These are phyloP conservation scores for Rhodotorula glutinis DNA, from an alignment of 1,284 basidiomycete species.

Conservation along the genomic window DNA sequence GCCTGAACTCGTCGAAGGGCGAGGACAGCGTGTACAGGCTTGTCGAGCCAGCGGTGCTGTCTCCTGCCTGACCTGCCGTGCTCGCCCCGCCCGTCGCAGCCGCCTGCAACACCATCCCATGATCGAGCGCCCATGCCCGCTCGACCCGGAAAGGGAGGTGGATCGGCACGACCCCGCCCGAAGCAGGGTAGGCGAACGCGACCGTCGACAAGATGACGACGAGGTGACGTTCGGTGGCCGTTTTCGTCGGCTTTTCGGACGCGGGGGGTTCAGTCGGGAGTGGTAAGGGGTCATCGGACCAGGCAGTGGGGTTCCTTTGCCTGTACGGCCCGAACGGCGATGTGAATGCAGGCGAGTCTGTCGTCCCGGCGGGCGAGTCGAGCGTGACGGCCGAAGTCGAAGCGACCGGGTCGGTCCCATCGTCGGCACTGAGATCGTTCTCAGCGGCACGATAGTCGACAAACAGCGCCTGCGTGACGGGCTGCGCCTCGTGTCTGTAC, in stretches of 20 bases:
- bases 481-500: constrained; percentile 15
- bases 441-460: constrained; percentile 10
- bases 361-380: neutral
- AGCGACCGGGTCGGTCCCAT: neutral
- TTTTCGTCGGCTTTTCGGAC: neutral
- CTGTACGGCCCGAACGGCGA: constrained; percentile 11
- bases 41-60: constrained; percentile 55
- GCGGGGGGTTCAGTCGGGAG: constrained; percentile 23
- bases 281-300: constrained; percentile 28
- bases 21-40: constrained; percentile 72
- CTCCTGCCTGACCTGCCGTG: neutral
- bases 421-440: neutral
- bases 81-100: neutral
- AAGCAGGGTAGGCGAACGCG: constrained; percentile 20
- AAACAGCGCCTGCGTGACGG: constrained; percentile 30
- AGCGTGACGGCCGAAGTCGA: constrained; percentile 5
- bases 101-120: constrained; percentile 32
- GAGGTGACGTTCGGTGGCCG: neutral
- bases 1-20: constrained; percentile 68
- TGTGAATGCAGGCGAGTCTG: neutral
- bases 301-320: neutral
- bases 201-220: constrained; percentile 30
- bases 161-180: constrained; percentile 22
- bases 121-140: constrained; percentile 18
- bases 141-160: constrained; percentile 26